These are phyloP conservation scores for Daldinia caldariorum DNA, from an alignment of 495 filamentous ascomycete genomes.

Conservation along the genomic window DNA sequence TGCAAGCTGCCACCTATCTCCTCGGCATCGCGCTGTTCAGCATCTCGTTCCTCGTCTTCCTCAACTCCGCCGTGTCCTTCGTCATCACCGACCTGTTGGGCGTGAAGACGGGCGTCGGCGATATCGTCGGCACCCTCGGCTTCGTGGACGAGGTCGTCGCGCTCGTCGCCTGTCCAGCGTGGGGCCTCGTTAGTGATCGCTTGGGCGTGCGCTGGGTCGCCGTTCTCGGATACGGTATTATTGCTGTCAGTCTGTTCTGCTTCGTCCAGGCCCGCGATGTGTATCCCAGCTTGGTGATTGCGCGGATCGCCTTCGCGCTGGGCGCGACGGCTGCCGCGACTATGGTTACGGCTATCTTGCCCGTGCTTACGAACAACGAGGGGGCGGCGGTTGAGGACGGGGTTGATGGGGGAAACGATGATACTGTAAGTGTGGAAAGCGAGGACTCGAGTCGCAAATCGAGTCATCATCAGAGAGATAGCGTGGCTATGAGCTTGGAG, in stretches of 20 bases:
- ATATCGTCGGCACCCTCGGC: slow-evolving; percentile 91
- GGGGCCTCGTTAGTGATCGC: slow-evolving; percentile 91
- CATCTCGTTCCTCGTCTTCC: slow-evolving; percentile 96
- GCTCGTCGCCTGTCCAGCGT: slow-evolving; percentile 86
- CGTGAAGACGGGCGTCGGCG: slow-evolving; percentile 76
- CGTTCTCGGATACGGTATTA: slow-evolving; percentile 79
- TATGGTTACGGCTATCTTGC: slow-evolving; percentile 96
- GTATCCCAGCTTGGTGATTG: slow-evolving; percentile 89
- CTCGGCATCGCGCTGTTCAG: slow-evolving; percentile 91
- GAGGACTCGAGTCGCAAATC: slow-evolving; percentile 28
- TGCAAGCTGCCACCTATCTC: slow-evolving; percentile 86
- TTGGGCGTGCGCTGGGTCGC: slow-evolving; percentile 85
- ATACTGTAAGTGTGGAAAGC: slow-evolving; percentile 15
- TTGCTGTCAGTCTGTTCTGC: slow-evolving; percentile 77
- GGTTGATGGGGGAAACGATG: slow-evolving; percentile 14
- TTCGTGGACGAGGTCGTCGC: slow-evolving; percentile 96
- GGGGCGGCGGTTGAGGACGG: slow-evolving; percentile 25
- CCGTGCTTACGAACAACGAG: slow-evolving; percentile 73
- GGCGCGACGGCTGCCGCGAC: slow-evolving; percentile 91
- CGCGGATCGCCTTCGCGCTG: slow-evolving; percentile 85
- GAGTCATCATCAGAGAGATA: slow-evolving; percentile 46
- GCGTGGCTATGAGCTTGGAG: slow-evolving; percentile 63
- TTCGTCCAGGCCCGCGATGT: slow-evolving; percentile 88
- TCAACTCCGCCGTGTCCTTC: slow-evolving; percentile 93
- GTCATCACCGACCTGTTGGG: slow-evolving; percentile 92